Evolutionary conservation across 352 stramenopile genomes (phyloP), one percentile per base, ranked within the genome.

Genomic region (Thalassiosira mediterranea): DNA sequence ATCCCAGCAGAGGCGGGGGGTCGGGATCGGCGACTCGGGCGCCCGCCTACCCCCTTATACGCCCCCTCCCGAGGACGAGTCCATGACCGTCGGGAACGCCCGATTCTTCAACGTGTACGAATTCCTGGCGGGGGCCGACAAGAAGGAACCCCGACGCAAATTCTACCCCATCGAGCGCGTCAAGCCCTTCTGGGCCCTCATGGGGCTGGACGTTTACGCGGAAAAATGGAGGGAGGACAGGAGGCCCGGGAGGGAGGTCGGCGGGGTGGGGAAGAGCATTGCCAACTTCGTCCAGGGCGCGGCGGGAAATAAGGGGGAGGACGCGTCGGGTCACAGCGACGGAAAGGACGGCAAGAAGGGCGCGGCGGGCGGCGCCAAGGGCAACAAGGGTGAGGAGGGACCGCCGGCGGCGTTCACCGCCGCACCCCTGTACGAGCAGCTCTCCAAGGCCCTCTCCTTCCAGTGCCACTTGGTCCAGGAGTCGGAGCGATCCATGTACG

Each of bases 141-240:
- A 86, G 26, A 79, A 79, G 32, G 81, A 91, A 66, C 88, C 88
- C 8, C 65, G 65, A 3, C 74, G 88, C 26, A 92, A 88, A 56
- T 92, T 94, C 63, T 89, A 84, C 51, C 86, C 86, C 0, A 91
- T 94, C 51, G 90, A 91, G 70, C 77, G 88, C 1, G 78, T 88
- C 48, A 84, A 81, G 57, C 88, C 86, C 0, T 94, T 94, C 57
- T 92, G 88, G 86, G 73, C 82, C 21, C 68, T 94, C 21, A 81
- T 94, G 82, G 83, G 86, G 49, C 70, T 94, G 72, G 84, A 91
- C 48, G 86, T 81, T 0, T 94, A 94, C 67, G 53, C 79, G 19
- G 65, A 79, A 5, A 73, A 74, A 40, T 79, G 62, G 46, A 56
- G 72, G 1, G 48, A 63, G 54, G 53, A 56, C 15, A 26, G 26